phyloP scores from a whole-genome alignment of 129 eudicot species.

The Artemisia argyi region DNA sequence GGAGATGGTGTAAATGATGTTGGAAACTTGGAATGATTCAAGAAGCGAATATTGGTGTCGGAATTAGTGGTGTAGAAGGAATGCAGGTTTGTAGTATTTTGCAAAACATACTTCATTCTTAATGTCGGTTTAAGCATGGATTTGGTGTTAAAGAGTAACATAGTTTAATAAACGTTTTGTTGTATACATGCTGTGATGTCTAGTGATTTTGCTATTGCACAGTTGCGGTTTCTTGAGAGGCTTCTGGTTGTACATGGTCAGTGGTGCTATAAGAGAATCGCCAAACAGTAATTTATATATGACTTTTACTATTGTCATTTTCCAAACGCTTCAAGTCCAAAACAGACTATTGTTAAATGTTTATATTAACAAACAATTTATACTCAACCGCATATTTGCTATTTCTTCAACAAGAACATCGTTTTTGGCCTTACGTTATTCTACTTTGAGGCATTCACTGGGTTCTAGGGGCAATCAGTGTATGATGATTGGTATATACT shows the following conservation, averaged over 20 bases:
- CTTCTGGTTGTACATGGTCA: slow-evolving; percentile 96
- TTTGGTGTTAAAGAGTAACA: background rate
- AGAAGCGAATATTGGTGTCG: slow-evolving; percentile 96
- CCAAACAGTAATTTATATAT: slow-evolving; percentile 73
- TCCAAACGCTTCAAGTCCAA: too few relatives aligned
- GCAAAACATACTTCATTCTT: background rate
- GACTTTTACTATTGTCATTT: background rate
- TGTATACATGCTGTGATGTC: slow-evolving; percentile 95
- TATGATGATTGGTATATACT: slow-evolving; percentile 95
- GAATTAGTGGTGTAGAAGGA: slow-evolving; percentile 97
- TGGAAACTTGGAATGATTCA: slow-evolving; percentile 98
- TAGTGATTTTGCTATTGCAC: slow-evolving; percentile 97
- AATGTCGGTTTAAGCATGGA: background rate
- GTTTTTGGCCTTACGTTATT: slow-evolving; percentile 96
- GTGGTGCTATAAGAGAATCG: slow-evolving; percentile 98
- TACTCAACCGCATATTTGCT: slow-evolving; percentile 65
- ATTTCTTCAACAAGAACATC: slow-evolving; percentile 96
- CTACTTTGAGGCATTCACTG: slow-evolving; percentile 97
- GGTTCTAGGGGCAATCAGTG: slow-evolving; percentile 95
- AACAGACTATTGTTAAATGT: too few relatives aligned
- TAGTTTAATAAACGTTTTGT: background rate
- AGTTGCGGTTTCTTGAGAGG: slow-evolving; percentile 90
- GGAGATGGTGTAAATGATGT: slow-evolving; percentile 99
- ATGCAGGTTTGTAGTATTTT: slow-evolving; percentile 74
- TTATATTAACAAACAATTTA: slow-evolving; percentile 1